These are phyloP conservation scores for Lipomyces orientalis DNA, from an alignment of 805 yeast species.

Conservation along the genomic window DNA sequence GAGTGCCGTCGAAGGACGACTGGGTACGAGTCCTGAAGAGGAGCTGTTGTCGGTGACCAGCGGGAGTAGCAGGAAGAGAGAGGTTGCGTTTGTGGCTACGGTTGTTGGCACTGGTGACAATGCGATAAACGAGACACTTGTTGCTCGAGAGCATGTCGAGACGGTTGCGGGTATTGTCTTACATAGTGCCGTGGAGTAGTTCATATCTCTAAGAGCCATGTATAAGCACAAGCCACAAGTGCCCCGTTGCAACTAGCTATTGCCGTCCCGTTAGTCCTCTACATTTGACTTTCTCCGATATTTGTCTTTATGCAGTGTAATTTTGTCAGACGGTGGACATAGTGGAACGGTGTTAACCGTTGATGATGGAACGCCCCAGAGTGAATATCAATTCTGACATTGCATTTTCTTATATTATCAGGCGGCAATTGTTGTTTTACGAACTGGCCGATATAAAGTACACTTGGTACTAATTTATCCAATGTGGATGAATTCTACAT, in stretches of 20 bases:
- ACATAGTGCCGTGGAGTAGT: background rate
- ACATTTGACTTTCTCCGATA: background rate
- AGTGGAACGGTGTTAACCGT: background rate
- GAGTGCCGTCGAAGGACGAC: conserved; percentile 23
- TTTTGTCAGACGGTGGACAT: background rate
- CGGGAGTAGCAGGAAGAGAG: conserved; percentile 10
- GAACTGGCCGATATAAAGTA: background rate
- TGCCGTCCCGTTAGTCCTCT: background rate
- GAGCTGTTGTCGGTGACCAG: background rate
- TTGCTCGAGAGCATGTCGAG: conserved; percentile 23
- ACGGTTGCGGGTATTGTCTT: conserved; percentile 21
- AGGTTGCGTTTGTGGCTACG: conserved; percentile 18
- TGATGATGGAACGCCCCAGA: background rate
- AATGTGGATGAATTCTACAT: background rate
- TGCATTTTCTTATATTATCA: background rate
- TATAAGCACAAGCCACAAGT: background rate
- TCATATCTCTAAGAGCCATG: background rate
- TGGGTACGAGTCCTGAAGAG: conserved; percentile 3
- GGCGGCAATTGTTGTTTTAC: background rate
- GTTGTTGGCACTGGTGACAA: conserved; percentile 14
- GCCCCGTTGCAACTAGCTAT: background rate
- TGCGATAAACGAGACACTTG: conserved; percentile 17
- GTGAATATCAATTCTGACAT: background rate
- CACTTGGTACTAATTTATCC: background rate
- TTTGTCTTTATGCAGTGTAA: background rate